Base-by-base conservation (phyloP, 2,329 filamentous ascomycete genomes). In the Epichloe typhina region DNA sequence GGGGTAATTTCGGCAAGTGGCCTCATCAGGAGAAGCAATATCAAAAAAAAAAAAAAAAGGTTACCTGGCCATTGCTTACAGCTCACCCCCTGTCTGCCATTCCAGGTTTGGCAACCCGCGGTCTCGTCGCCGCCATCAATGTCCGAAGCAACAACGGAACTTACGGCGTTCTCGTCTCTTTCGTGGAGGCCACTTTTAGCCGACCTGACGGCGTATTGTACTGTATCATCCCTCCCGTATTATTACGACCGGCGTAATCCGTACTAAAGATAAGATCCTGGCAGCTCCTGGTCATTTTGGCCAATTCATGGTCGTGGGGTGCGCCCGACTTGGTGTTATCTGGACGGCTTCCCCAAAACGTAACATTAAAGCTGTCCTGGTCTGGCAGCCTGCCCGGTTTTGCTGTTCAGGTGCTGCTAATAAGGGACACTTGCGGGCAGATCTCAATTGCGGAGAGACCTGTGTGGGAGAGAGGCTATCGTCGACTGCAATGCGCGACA, bases 381-480 rank as follows among this genome's bases (percentile, higher is more conserved):
- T 11, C 17, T 17, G 17, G 13, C n/a, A 8, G 19, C 3, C n/a
- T 31, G 26, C 26, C 26, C 8, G 26, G 3, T 2, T 26, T 26
- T 26, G 6, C 26, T 31, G 26, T 31, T 4, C 9, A 31, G 26
- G 26, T 31, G 26, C 26, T 31, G 26, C 26, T 31, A 26, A 31
- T 26, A 7, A 31, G 26, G 26, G 26, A 31, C 26, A 9, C 26
- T 9, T 9, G 26, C 33, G 35, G 44, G 26, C 46, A 49, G 49
- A 51, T 53, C 49, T 40, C 41, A 42, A 49, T 47, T 49, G 49
- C 49, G 49, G 52, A 40, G 43, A 43, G 33, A 33, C 5, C 1
- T 26, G 6, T 31, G 8, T 31, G 8, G 8, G 8, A 31, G 26
- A 5, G 17, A 21, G n/a, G 39, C 39, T 41, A 41, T 31, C 26